Base-by-base conservation (phyloP, 176 grass and related monocot genomes). In the Secale cereale region DNA sequence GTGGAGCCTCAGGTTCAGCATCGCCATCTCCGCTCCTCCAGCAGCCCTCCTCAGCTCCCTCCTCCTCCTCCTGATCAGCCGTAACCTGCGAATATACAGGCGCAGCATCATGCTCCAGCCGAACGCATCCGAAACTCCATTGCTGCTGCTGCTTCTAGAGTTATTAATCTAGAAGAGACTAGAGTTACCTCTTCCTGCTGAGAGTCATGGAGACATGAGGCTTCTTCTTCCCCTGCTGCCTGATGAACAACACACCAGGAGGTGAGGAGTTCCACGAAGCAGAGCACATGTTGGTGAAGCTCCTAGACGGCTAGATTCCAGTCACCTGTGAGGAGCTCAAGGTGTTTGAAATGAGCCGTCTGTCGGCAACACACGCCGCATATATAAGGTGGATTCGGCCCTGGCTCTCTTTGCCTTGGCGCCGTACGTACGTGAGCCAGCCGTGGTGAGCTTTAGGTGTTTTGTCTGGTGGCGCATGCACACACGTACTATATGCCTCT, bases 1-100 rank as follows among this genome's bases (percentile, higher is more conserved):
- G 81, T 87, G 89, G 30, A 94, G 89, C 89, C 82, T 85, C 81
- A 91, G 81, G 84, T 94, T 94, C 66, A 91, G 10, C 81, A 89
- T 78, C 86, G 35, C 86, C 86, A 91, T 59, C 79, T 86, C 77
- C 36, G 79, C 79, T 26, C 85, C 79, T 40, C 82, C 26, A 11
- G 26, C 83, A 5, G 45, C 62, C 17, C 80, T 77, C 33, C 19
- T 78, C 50, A 30, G 5, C 48, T 25, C 88, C 64, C 83, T 86
- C 70, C 71, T 81, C 33, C 83, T 81, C 89, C 77, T 87, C 81
- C 65, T 76, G 43, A 20, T 75, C 59, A 81, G 40, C 81, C 33
- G 82, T 46, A 65, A 54, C 71, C 91, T 92, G 77, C 2, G 28
- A 10, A 20, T 22, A 20, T 6, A 39, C 2, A 39, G 45, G 62